These are phyloP conservation scores for Melaleuca alternifolia DNA, from an alignment of 345 rosid species.

Conservation along the genomic window DNA sequence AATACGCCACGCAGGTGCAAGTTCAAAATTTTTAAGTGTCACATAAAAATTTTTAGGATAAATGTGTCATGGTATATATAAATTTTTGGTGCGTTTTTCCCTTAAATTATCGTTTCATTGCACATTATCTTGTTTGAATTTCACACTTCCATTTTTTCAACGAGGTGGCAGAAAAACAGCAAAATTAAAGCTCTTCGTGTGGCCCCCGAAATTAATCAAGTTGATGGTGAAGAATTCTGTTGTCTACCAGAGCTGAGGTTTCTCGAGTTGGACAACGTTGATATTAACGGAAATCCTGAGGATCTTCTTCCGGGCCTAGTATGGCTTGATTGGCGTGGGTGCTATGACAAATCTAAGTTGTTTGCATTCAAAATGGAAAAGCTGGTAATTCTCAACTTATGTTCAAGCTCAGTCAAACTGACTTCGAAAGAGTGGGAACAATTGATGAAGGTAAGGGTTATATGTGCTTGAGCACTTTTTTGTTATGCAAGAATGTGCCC, in stretches of 20 bases:
- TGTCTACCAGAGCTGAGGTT: neutral
- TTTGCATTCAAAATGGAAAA: neutral
- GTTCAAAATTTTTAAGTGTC: too few relatives aligned
- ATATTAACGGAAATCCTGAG: neutral
- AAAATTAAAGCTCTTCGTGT: neutral
- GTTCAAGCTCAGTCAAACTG: neutral
- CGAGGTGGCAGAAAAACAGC: rapidly evolving
- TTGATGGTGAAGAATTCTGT: neutral
- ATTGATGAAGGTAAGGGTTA: neutral
- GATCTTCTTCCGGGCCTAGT: neutral
- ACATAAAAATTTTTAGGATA: too few relatives aligned
- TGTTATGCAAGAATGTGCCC: neutral
- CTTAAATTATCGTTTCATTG: neutral
- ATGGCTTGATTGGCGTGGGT: neutral
- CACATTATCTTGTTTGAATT: neutral
- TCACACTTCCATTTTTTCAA: neutral
- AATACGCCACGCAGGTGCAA: too few relatives aligned
- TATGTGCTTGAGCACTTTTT: neutral
- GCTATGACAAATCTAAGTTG: neutral
- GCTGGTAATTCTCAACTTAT: neutral
- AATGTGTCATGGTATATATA: too few relatives aligned
- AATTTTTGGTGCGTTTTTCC: too few relatives aligned
- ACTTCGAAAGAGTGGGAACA: neutral
- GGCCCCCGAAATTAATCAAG: neutral
- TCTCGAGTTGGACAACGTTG: neutral